Evolutionary conservation across 1,284 basidiomycete genomes (phyloP), one percentile per base, ranked within the genome.

Genomic region (Ustilago shanxiensis): DNA sequence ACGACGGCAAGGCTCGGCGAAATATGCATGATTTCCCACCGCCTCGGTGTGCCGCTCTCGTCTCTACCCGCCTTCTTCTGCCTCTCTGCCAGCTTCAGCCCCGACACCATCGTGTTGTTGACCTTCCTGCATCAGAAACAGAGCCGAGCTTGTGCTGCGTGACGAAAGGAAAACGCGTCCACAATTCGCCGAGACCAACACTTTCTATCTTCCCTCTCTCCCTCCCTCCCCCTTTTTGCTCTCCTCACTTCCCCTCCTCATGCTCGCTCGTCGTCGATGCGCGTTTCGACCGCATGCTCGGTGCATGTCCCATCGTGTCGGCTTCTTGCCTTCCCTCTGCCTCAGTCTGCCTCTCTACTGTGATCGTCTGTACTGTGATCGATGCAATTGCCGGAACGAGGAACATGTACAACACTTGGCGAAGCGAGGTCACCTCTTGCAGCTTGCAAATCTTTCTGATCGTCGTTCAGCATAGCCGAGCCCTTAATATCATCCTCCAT

Each of bases 381-480:
- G n/a, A 37, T 37, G 22, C 47, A 22, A 11, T 24, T 26, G 31
- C 44, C 47, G 49, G 45, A 26, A 24, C 5, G n/a, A 44, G 20
- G 22, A 28, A 33, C 18, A 22, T 24, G 10, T 26, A 22, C 16
- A 35, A n/a, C 20, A 31, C 35, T 26, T 26, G 28, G 52, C 16
- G 8, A 31, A 18, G 44, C 22, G 33, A 35, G 20, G 29, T 24
- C 28, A 39, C 8, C n/a, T 11, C 14, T 26, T 18, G 44, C 52
- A 57, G 54, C 47, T 29, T 37, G 24, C 13, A 57, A 53, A 45
- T 60, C 50, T 33, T 53, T 44, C 16, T 47, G 70, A 72, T 72
- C 70, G 64, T 57, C 64, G 64, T 62, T 39, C 18, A 57, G 70
- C 70, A 72, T 72, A 72, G 9, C 59, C 68, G 68, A 71, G 26